A percentile compares a stretch with the other conserved stretches of the same genome.
Conservation (phyloP, 2,329 filamentous ascomycete genomes). For the Paracoccidioides brasiliensis region DNA sequence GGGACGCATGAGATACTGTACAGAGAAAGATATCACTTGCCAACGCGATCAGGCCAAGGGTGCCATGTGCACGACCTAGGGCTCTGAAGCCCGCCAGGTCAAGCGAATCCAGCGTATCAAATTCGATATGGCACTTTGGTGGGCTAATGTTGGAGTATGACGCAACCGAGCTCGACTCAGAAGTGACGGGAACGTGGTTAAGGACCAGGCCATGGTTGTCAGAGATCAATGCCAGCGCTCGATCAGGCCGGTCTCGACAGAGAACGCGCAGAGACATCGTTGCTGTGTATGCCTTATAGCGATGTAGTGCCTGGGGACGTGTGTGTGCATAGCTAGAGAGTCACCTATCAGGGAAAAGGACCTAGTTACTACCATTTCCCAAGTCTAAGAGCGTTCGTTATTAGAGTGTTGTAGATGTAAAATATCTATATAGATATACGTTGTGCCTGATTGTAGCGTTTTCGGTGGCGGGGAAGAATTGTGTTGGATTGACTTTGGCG, state of each 20-base stretch:
- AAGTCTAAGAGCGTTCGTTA: too few relatives aligned
- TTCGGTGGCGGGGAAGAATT: not conserved
- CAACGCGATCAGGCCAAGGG: slow-evolving; percentile 74
- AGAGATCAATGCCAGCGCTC: slow-evolving; percentile 76
- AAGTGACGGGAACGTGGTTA: slow-evolving; percentile 57
- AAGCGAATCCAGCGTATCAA: slow-evolving; percentile 49
- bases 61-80: slow-evolving; percentile 70
- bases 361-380: not conserved
- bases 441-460: not conserved
- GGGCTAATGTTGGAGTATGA: slow-evolving; percentile 23
- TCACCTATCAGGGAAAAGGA: not conserved
- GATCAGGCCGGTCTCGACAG: slow-evolving; percentile 73
- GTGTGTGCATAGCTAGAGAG: not conserved
- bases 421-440: not conserved
- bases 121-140: slow-evolving; percentile 77
- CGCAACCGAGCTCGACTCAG: slow-evolving; percentile 40
- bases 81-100: slow-evolving; percentile 65
- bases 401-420: not conserved
- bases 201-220: slow-evolving; percentile 71
- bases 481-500: not conserved
- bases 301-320: not conserved
- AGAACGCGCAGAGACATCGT: slow-evolving; percentile 59
- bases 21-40: slow-evolving; percentile 79
- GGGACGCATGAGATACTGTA: slow-evolving; percentile 66
- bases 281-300: not conserved